Percentiles rank a stretch among this genome's conserved stretches.
These are phyloP conservation scores for Botrytis galanthina DNA, from an alignment of 2,329 filamentous ascomycete genomes.

Conservation along the genomic window DNA sequence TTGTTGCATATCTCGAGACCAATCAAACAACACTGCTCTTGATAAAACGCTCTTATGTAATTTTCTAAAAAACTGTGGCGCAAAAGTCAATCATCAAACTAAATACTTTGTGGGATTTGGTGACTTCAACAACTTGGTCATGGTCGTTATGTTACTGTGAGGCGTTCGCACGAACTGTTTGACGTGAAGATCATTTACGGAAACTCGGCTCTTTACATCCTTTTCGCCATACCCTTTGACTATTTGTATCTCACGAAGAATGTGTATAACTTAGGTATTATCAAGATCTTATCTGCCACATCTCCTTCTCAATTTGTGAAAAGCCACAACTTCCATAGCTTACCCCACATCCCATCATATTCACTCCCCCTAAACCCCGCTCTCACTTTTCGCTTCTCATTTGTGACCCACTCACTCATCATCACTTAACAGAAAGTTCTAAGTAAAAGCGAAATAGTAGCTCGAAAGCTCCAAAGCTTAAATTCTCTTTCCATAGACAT, in stretches of 20 bases:
- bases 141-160: not conserved
- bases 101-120: no score
- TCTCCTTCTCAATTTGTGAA: not conserved
- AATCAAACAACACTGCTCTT: no score
- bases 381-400: not conserved
- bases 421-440: not conserved
- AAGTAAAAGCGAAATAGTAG: not conserved
- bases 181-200: not conserved
- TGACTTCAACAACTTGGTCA: not conserved
- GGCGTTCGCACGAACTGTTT: not conserved
- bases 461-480: not conserved
- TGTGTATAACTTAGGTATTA: not conserved
- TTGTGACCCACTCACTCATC: no score
- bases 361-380: not conserved
- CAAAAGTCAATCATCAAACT: no score
- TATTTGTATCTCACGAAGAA: not conserved
- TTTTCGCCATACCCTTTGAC: not conserved
- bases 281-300: not conserved
- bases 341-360: not conserved
- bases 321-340: not conserved
- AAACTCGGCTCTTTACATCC: not conserved
- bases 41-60: no score
- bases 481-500: fast-evolving
- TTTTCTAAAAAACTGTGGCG: no score
- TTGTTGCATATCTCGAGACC: no score